Evolutionary conservation across 768 basidiomycete genomes (phyloP).

Genomic region (Hericium erinaceus): DNA sequence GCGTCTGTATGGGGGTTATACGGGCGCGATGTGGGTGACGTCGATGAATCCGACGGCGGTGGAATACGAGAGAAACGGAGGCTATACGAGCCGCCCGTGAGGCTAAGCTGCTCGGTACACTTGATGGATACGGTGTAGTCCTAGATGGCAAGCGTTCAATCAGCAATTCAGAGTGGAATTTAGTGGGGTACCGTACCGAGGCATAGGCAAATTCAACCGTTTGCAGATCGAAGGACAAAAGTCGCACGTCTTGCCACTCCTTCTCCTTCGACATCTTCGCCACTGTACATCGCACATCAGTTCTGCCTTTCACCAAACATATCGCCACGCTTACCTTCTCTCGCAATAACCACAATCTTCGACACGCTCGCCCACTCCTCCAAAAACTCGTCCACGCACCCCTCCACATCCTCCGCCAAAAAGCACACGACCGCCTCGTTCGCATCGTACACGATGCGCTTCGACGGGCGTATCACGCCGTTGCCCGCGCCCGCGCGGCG

Average conservation of each 20-base stretch:
- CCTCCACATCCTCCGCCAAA: constrained; percentile 76
- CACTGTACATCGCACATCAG: constrained; percentile 34
- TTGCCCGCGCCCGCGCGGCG: constrained; percentile 41
- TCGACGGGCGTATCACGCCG: constrained; percentile 68
- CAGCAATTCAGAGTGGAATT: too few species aligned
- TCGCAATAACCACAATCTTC: constrained; percentile 89
- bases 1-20: constrained; percentile 76
- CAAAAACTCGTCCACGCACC: constrained; percentile 82
- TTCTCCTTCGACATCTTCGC: constrained; percentile 73
- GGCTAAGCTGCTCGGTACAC: constrained; percentile 64
- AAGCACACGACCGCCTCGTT: constrained; percentile 85
- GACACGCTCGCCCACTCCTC: constrained; percentile 91
- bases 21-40: constrained; percentile 17
- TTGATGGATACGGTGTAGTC: constrained; percentile 73
- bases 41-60: not conserved
- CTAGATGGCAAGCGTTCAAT: constrained; percentile 23
- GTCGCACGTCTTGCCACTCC: constrained; percentile 65
- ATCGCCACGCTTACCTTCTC: constrained; percentile 48
- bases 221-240: constrained; percentile 85
- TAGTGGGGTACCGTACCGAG: constrained; percentile 27
- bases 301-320: not conserved
- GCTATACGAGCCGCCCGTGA: constrained; percentile 58
- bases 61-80: constrained; percentile 56
- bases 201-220: constrained; percentile 88
- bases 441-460: constrained; percentile 85